phyloP scores from a whole-genome alignment of 257 asterid species.

The Vinca minor region DNA sequence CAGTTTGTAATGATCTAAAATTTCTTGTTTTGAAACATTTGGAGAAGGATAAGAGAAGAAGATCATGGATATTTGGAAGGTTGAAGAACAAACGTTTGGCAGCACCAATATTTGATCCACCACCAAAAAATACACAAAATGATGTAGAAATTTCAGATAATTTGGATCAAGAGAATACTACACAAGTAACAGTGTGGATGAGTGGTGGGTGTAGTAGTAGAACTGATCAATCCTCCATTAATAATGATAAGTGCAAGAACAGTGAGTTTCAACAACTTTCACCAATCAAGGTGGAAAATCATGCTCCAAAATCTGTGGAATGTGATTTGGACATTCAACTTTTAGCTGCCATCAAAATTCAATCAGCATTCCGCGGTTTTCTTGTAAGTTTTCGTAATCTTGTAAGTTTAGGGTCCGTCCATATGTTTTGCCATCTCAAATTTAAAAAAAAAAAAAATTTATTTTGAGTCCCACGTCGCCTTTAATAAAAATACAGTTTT shows the following conservation, averaged over 20 bases:
- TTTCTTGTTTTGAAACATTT: neutral
- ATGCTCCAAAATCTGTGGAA: constrained; percentile 10
- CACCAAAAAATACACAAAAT: constrained; percentile 26
- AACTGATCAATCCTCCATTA: constrained; percentile 11
- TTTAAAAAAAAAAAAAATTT: no score
- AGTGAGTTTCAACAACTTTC: constrained; percentile 21
- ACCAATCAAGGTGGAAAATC: constrained; percentile 4
- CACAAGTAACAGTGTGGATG: constrained; percentile 7
- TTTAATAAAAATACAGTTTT: no score
- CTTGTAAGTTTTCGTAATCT: constrained; percentile 42
- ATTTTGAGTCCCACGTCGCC: no score
- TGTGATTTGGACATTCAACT: constrained; percentile 19
- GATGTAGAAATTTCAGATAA: constrained; percentile 20
- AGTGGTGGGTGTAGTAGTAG: neutral
- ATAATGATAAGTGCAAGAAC: constrained; percentile 7
- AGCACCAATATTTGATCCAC: constrained; percentile 21
- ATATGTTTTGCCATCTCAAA: no score
- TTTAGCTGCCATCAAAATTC: constrained; percentile 58
- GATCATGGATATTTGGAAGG: constrained; percentile 46
- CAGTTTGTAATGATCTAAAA: neutral
- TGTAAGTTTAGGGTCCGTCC: no score
- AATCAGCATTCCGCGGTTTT: constrained; percentile 70
- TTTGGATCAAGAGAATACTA: neutral
- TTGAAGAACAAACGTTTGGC: constrained; percentile 36
- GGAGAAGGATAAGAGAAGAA: constrained; percentile 47